These are phyloP conservation scores for Taphrina confusa DNA, from an alignment of 1,139 yeast species.

Conservation along the genomic window DNA sequence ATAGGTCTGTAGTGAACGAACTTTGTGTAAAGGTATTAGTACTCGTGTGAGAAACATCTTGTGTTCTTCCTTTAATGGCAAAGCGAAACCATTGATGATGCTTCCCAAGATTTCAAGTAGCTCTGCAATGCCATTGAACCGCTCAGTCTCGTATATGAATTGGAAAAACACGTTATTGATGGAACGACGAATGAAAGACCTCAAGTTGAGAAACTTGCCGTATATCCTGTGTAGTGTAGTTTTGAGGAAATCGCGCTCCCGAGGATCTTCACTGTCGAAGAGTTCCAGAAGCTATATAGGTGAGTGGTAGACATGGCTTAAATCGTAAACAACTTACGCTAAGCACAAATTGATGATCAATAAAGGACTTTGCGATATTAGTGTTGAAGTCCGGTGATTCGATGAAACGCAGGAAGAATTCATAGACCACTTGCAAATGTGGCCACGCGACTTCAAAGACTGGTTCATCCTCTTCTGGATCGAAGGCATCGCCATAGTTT, in stretches of 20 bases:
- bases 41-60: slow-evolving; percentile 84
- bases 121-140: slow-evolving; percentile 96
- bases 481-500: slow-evolving; percentile 92
- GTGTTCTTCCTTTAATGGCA: slow-evolving; percentile 96
- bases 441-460: slow-evolving; percentile 98
- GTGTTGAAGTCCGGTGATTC: slow-evolving; percentile 95
- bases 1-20: slow-evolving; percentile 78
- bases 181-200: slow-evolving; percentile 88
- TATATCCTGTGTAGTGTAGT: slow-evolving; percentile 93
- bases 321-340: slow-evolving; percentile 43
- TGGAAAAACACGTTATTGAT: slow-evolving; percentile 90
- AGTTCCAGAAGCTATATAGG: slow-evolving; percentile 62
- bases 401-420: slow-evolving; percentile 85
- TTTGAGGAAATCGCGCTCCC: slow-evolving; percentile 92
- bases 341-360: slow-evolving; percentile 85
- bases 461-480: slow-evolving; percentile 99
- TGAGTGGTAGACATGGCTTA: background rate
- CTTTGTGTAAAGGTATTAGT: slow-evolving; percentile 91
- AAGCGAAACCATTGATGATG: slow-evolving; percentile 95
- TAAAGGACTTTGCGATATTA: slow-evolving; percentile 86
- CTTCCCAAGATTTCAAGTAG: slow-evolving; percentile 84
- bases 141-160: slow-evolving; percentile 90
- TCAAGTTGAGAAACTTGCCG: slow-evolving; percentile 86
- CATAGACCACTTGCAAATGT: slow-evolving; percentile 96
- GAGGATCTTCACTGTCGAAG: slow-evolving; percentile 93